Conservation (phyloP, 768 basidiomycete species). For the Boletus vinaceobasis region DNA sequence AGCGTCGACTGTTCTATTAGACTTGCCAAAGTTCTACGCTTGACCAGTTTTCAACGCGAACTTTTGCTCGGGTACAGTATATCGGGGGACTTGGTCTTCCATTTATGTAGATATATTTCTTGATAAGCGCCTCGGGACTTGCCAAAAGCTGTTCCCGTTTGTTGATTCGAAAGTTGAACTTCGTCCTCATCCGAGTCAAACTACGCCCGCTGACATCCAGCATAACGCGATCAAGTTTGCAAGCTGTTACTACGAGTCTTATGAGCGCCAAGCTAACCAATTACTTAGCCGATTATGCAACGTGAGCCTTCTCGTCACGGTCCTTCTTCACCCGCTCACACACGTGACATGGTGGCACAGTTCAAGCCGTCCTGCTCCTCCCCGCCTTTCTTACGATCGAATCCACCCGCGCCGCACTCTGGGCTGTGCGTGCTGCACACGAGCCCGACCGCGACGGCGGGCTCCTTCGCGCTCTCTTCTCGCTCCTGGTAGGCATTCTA, state of each 20-base stretch:
- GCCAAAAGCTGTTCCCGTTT: neutral
- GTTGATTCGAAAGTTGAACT: neutral
- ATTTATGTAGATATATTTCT: constrained; percentile 1
- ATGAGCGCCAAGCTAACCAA: neutral
- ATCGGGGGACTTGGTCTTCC: neutral
- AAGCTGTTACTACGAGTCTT: neutral
- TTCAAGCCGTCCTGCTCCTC: constrained; percentile 6
- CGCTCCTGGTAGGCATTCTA: neutral
- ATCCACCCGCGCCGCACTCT: neutral
- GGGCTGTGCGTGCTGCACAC: neutral
- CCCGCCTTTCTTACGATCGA: constrained; percentile 16
- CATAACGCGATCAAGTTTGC: neutral
- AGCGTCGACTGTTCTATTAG: neutral
- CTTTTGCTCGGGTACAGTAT: neutral
- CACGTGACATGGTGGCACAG: constrained; percentile 1
- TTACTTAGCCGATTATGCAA: neutral
- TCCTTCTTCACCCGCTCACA: neutral
- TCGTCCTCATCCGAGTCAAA: neutral
- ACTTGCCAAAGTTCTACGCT: neutral
- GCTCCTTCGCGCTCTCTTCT: neutral
- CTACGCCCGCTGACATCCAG: neutral
- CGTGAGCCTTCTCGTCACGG: neutral
- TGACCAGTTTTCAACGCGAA: neutral
- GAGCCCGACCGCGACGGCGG: neutral
- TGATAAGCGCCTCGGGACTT: neutral